Evolutionary conservation across 2,329 filamentous ascomycete species (phyloP).

Genomic region (Colletotrichum sidae): DNA sequence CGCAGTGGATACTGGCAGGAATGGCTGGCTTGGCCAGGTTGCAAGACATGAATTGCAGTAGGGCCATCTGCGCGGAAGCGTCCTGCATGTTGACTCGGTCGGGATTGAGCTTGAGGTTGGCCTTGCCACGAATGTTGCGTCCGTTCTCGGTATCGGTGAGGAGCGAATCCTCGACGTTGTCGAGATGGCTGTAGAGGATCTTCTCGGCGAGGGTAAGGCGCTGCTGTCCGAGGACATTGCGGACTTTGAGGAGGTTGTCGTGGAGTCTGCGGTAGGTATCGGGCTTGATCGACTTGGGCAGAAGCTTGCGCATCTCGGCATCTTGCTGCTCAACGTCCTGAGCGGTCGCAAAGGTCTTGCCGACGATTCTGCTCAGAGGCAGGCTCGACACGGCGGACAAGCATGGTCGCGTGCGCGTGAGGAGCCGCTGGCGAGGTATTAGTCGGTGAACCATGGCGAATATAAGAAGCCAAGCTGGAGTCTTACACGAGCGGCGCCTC

Average conservation of each 20-base stretch:
- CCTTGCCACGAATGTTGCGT: conserved; percentile 83
- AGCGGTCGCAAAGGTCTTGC: conserved; percentile 37
- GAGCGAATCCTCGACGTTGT: conserved; percentile 89
- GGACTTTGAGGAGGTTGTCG: conserved; percentile 80
- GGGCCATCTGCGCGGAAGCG: conserved; percentile 97
- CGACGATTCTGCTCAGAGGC: conserved; percentile 36
- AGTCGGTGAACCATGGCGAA: conserved; percentile 21
- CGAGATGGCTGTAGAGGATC: conserved; percentile 96
- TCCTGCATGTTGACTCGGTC: conserved; percentile 99
- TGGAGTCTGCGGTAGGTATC: conserved; percentile 88
- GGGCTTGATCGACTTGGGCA: conserved; percentile 54
- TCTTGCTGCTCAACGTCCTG: conserved; percentile 42
- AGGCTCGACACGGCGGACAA: conserved; percentile 32
- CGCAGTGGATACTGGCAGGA: conserved; percentile 97
- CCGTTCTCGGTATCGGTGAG: conserved; percentile 87
- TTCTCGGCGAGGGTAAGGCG: conserved; percentile 93
- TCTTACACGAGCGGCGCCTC: conserved; percentile 59
- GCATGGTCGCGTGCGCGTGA: conserved; percentile 40
- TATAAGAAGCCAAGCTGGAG: neutral
- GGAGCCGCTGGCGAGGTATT: conserved; percentile 48
- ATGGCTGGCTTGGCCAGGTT: conserved; percentile 90
- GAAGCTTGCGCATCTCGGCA: conserved; percentile 45
- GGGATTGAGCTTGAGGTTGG: conserved; percentile 96
- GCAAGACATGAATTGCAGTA: conserved; percentile 99
- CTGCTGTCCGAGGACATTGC: conserved; percentile 74